Percentiles rank a stretch among this genome's conserved stretches.
Evolutionary conservation across 108 stramenopile species (phyloP).

Genomic region (Parietichytrium sp.): DNA sequence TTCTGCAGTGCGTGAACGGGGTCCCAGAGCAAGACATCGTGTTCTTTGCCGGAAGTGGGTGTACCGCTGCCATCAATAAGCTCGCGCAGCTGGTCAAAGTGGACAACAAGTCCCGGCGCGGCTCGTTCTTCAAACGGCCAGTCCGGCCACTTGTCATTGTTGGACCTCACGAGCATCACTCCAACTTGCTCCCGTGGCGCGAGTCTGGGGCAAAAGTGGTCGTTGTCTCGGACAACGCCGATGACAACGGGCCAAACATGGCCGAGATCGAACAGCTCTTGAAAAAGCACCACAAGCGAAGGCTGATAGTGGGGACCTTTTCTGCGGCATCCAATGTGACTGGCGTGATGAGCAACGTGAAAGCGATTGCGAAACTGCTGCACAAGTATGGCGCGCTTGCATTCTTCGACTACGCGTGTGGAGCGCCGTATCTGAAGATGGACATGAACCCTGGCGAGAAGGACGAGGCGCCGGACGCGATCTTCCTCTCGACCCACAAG

Average conservation of each 20-base stretch:
- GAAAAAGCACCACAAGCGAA: slow-evolving; percentile 48
- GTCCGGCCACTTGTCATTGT: slow-evolving; percentile 78
- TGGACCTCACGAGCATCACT: slow-evolving; percentile 93
- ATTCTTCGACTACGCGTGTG: slow-evolving; percentile 92
- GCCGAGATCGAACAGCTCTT: slow-evolving; percentile 68
- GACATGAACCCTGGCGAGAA: slow-evolving; percentile 77
- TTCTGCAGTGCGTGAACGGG: neutral
- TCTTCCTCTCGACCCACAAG: slow-evolving; percentile 61
- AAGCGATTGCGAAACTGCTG: slow-evolving; percentile 69
- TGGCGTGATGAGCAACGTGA: slow-evolving; percentile 75
- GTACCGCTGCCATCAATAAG: slow-evolving; percentile 77
- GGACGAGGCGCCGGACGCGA: slow-evolving; percentile 61
- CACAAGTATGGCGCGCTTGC: slow-evolving; percentile 81
- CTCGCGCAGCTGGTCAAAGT: too few relatives aligned
- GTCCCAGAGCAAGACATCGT: slow-evolving; percentile 81
- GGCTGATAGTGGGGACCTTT: slow-evolving; percentile 77
- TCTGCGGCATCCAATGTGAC: slow-evolving; percentile 88
- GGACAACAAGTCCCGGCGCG: too few relatives aligned
- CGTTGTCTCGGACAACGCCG: slow-evolving; percentile 27
- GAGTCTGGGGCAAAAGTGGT: slow-evolving; percentile 67
- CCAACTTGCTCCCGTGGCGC: slow-evolving; percentile 90
- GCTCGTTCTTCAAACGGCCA: too few relatives aligned
- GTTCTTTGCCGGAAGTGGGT: slow-evolving; percentile 88
- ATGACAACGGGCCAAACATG: slow-evolving; percentile 51
- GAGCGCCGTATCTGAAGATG: slow-evolving; percentile 80